Percentiles rank a stretch among this genome's conserved stretches.
Conservation (phyloP, 768 basidiomycete genomes). For the Boletales sp. region DNA sequence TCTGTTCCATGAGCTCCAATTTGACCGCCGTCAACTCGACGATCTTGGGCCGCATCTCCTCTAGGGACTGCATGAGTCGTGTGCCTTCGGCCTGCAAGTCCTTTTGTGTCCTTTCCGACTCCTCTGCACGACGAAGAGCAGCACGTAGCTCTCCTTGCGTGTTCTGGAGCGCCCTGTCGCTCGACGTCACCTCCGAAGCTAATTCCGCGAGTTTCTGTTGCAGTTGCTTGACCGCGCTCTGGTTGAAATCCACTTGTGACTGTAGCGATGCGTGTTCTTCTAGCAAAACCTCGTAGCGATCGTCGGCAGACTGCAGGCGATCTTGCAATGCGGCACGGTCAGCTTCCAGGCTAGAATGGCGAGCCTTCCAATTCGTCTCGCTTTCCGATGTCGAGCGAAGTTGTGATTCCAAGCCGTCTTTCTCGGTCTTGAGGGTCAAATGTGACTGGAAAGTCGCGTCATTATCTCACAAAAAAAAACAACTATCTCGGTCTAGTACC, state of each 20-base stretch:
- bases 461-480: not conserved
- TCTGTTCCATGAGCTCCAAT: slow-evolving; percentile 63
- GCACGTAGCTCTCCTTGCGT: slow-evolving; percentile 63
- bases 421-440: slow-evolving; percentile 55
- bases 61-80: slow-evolving; percentile 73
- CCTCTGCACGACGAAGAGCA: slow-evolving; percentile 66
- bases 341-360: slow-evolving; percentile 45
- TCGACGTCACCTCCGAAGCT: slow-evolving; percentile 48
- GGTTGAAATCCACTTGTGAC: slow-evolving; percentile 42
- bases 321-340: slow-evolving; percentile 37
- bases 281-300: slow-evolving; percentile 45
- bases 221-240: slow-evolving; percentile 46
- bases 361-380: slow-evolving; percentile 46
- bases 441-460: slow-evolving; percentile 42
- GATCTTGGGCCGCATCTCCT: slow-evolving; percentile 84
- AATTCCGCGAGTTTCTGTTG: slow-evolving; percentile 58
- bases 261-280: slow-evolving; percentile 51
- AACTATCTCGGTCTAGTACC: slow-evolving; percentile 36
- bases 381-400: slow-evolving; percentile 39
- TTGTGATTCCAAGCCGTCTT: slow-evolving; percentile 51
- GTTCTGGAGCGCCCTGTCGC: slow-evolving; percentile 54
- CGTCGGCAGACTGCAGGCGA: slow-evolving; percentile 41
- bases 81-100: slow-evolving; percentile 76
- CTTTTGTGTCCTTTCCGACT: slow-evolving; percentile 67
- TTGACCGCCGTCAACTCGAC: slow-evolving; percentile 74